Conservation (phyloP, 768 basidiomycete genomes). For the Kwoniella mangroviensis region DNA sequence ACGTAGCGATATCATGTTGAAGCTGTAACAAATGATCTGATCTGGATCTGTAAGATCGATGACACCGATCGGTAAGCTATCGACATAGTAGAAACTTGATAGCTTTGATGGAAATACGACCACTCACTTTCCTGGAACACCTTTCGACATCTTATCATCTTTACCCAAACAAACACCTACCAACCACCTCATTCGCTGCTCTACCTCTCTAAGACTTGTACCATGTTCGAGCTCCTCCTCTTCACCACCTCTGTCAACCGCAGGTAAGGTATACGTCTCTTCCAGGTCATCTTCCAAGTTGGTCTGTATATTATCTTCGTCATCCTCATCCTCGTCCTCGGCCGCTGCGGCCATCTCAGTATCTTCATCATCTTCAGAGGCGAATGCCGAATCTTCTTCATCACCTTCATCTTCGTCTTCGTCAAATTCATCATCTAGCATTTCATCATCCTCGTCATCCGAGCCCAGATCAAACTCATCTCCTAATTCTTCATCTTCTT, state of each 20-base stretch:
- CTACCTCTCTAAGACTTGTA: constrained; percentile 55
- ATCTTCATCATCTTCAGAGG: constrained; percentile 52
- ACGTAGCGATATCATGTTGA: constrained; percentile 84
- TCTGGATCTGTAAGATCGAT: constrained; percentile 66
- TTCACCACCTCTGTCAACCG: constrained; percentile 51
- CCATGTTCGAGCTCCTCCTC: constrained; percentile 55
- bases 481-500: constrained; percentile 38
- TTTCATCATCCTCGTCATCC: constrained; percentile 35
- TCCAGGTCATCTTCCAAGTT: constrained; percentile 55
- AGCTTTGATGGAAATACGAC: neutral
- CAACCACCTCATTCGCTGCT: constrained; percentile 58
- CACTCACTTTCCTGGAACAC: constrained; percentile 56
- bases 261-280: constrained; percentile 53
- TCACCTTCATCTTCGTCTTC: constrained; percentile 40
- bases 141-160: constrained; percentile 53
- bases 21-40: constrained; percentile 90
- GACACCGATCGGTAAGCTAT: neutral
- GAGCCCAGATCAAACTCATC: constrained; percentile 42
- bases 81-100: constrained; percentile 9
- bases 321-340: constrained; percentile 39
- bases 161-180: constrained; percentile 53
- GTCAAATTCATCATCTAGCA: constrained; percentile 39
- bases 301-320: constrained; percentile 52
- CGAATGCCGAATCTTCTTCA: constrained; percentile 49
- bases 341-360: constrained; percentile 43